Base-by-base conservation (phyloP, 345 rosid species). In the Linum lewisii region DNA sequence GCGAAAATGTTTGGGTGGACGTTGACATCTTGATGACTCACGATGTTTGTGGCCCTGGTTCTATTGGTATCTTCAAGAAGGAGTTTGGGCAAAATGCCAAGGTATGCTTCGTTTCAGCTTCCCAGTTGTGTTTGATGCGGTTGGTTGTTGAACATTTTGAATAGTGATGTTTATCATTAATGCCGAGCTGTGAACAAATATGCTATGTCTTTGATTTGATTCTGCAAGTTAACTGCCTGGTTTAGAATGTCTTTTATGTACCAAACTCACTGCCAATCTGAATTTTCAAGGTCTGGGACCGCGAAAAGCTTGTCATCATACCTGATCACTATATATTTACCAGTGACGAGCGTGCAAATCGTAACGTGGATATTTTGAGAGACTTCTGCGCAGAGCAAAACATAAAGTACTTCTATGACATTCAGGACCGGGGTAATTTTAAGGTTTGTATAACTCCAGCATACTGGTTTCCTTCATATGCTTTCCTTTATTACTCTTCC, bases 261-360 rank as follows among this genome's bases (percentile, higher is more conserved):
- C 18, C 42, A 7, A 16, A 42, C 42, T 58, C 34, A 16, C 44
- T 25, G 18, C 0, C 45, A 38, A 9, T 61, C 1, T 65, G 29
- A 15, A 37, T 53, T 44, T 53, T 74, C 64, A 68, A 92, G 99
- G 99, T 93, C 63, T 93, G 99, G 99, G 97, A 93, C 68, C 85
- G 84, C 5, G 96, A 93, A 79, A 89, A 89, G 82, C 50, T 93
- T 71, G 95, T 93, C 59, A 81, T 93, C 60, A 93, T 93, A 58
- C 99, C 99, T 37, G 99, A 93, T 51, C 99, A 93, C 77, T 93
- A 93, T 62, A 89, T 93, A 51, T 89, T 93, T 84, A 93, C 99
- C 21, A 57, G 72, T 32, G 97, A 93, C 67, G 88, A 93, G 62
- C 99, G 88, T 58, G 94, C 99, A 11, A 93, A 93, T 58, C 94